A percentile compares a stretch with the other conserved stretches of the same genome.
Conservation (phyloP, 441 rosid species). For the Rhodomyrtus psidioides region DNA sequence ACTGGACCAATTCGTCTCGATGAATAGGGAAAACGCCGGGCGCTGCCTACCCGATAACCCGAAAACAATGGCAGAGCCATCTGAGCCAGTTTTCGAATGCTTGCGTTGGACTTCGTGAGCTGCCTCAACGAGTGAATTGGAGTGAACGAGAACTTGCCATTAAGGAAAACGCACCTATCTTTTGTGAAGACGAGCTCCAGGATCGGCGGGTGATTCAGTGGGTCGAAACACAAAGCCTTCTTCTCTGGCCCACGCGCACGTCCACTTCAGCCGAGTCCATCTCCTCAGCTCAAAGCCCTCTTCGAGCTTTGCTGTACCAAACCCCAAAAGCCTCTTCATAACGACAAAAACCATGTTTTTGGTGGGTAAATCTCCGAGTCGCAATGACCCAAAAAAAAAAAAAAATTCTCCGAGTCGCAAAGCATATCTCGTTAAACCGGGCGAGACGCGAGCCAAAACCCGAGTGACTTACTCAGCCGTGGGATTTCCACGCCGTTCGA, state of each 20-base stretch:
- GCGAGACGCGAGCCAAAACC: not conserved
- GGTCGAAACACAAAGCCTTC: not conserved
- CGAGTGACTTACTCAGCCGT: not conserved
- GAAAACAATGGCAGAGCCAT: not conserved
- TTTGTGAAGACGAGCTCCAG: not conserved
- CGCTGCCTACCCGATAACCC: not conserved
- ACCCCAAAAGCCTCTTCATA: not conserved
- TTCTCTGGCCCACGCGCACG: not conserved
- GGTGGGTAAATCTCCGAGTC: not conserved
- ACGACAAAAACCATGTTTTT: not conserved
- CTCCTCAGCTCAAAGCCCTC: not conserved
- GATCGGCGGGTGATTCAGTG: not conserved
- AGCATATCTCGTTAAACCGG: not conserved
- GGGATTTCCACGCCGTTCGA: not conserved
- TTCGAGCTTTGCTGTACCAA: not conserved
- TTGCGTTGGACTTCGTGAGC: not conserved
- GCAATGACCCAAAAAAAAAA: no score
- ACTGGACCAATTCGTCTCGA: not conserved
- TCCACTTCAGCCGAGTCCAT: not conserved
- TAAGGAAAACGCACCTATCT: not conserved
- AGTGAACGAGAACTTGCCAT: not conserved
- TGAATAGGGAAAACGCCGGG: not conserved
- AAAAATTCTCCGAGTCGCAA: not conserved
- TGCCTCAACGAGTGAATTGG: not conserved
- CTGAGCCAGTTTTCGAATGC: not conserved